These are phyloP conservation scores for Circinella umbellata DNA, from an alignment of 371 early-diverging fungal species.

Conservation along the genomic window DNA sequence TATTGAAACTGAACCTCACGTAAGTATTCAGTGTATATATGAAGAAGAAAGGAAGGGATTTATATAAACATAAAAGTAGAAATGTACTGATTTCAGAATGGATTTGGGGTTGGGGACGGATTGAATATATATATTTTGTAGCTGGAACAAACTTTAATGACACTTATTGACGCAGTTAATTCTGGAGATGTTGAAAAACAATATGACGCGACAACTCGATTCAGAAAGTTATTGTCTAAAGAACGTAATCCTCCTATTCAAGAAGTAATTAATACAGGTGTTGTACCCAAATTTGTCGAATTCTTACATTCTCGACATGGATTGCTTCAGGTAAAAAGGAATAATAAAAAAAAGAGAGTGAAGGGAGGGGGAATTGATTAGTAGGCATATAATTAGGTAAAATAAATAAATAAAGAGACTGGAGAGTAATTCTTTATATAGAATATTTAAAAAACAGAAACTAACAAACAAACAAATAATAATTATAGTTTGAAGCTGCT, in stretches of 20 bases:
- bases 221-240: conserved; percentile 96
- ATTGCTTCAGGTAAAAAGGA: conserved; percentile 80
- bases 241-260: conserved; percentile 98
- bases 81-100: too few species aligned
- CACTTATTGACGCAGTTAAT: conserved; percentile 77
- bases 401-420: too few species aligned
- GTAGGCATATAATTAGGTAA: not conserved
- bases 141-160: conserved; percentile 70
- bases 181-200: conserved; percentile 76
- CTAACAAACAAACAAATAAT: not conserved
- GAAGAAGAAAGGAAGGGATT: too few species aligned
- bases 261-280: conserved; percentile 93
- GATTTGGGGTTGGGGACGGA: too few species aligned
- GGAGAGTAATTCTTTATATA: too few species aligned
- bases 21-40: conserved; percentile 17
- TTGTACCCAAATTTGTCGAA: conserved; percentile 96
- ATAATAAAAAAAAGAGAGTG: too few species aligned
- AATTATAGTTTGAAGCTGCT: conserved; percentile 95
- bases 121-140: conserved; percentile 5
- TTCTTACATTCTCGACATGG: conserved; percentile 81
- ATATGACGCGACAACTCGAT: conserved; percentile 83
- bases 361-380: too few species aligned
- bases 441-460: not conserved
- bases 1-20: conserved; percentile 51
- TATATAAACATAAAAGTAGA: too few species aligned